Evolutionary conservation across 2,329 filamentous ascomycete genomes (phyloP).

Genomic region (Periglandula ipomoeae): DNA sequence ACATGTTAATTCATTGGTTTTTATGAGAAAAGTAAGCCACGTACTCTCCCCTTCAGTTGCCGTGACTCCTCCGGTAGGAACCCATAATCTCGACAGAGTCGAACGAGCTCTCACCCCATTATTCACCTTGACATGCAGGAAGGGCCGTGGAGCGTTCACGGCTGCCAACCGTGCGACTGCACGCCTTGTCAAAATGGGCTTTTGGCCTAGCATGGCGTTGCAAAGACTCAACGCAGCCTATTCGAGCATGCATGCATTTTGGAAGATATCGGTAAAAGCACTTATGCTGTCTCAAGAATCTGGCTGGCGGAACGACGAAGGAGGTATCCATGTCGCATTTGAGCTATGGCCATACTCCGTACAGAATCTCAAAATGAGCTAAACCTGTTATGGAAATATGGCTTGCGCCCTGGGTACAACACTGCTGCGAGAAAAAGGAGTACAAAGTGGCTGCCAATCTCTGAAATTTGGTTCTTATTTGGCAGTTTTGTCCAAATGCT

Average conservation of each 20-base stretch:
- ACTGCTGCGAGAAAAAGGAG: no score
- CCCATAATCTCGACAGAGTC: slow-evolving; percentile 65
- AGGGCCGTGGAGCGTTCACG: slow-evolving; percentile 11
- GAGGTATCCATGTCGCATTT: no score
- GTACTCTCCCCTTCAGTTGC: slow-evolving; percentile 45
- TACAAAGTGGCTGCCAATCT: no score
- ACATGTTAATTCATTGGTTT: slow-evolving; percentile 13
- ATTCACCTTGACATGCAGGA: slow-evolving; percentile 11
- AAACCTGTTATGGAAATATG: background rate
- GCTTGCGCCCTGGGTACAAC: background rate
- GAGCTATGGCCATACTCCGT: background rate
- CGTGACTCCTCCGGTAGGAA: slow-evolving; percentile 62
- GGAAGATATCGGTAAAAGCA: background rate
- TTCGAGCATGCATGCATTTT: background rate
- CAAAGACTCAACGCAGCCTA: background rate
- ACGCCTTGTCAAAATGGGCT: slow-evolving; percentile 8
- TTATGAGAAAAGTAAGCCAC: background rate
- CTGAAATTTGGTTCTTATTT: no score
- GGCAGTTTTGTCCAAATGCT: background rate
- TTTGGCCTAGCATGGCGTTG: slow-evolving; percentile 12
- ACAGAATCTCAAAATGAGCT: background rate
- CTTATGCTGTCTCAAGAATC: background rate
- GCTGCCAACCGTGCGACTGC: slow-evolving; percentile 6
- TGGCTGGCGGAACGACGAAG: background rate
- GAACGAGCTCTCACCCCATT: slow-evolving; percentile 15